Evolutionary conservation across 352 stramenopile species (phyloP), one percentile per base, ranked within the genome.

Genomic region (Saprolegnia diclina): DNA sequence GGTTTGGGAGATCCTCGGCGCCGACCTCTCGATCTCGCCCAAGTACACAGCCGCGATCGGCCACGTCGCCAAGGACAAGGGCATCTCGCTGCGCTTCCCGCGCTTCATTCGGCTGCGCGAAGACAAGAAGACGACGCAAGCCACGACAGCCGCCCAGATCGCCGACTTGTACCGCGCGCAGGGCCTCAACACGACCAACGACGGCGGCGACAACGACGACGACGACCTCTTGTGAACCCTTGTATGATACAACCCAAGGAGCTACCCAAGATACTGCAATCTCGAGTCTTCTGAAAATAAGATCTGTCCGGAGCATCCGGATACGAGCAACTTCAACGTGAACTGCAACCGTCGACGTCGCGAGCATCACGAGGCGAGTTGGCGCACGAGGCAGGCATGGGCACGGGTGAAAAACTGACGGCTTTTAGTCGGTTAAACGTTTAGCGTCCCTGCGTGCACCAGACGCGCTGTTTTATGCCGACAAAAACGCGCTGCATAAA

Each of bases 1-100:
- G 73, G 96, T 99, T 22, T 99, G 97, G 97, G 98, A 99, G 78
- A 96, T 99, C 62, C 89, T 98, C 48, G 97, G 96, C 19, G 97
- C 97, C 4, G 98, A 99, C 76, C 75, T 99, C 64, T 99, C 92
- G 24, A 98, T 99, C 72, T 99, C 96, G 21, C 97, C 96, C 14
- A 96, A 97, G 62, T 98, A 99, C 81, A 98, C 90, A 35, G 97
- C 95, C 11, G 97, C 95, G 1, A 92, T 98, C 32, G 94, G 91
- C 3, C 83, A 96, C 21, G 86, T 97, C 9, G 81, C 81, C 19
- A 84, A 89, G 46, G 93, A 94, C 44, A 95, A 97, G 72, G 97
- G 97, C 24, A 99, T 99, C 75, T 98, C 96, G 6, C 80, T 99
- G 57, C 94, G 98, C 16, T 99, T 99, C 79, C 98, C 98, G 48